Evolutionary conservation across 306 rosid species (phyloP).

Genomic region (Citrullus amarus): DNA sequence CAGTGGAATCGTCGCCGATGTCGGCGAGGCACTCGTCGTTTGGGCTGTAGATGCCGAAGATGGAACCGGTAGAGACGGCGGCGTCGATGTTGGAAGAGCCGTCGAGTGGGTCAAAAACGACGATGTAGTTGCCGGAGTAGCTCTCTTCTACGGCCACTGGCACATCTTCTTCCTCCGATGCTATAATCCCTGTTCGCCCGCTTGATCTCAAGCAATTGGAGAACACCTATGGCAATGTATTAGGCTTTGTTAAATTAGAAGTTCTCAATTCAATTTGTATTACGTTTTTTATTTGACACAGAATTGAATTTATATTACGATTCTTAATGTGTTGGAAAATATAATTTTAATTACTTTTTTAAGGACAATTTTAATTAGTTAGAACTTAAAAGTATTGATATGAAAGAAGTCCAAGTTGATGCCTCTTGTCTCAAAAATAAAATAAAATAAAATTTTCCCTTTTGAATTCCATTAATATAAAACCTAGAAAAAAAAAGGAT

Average conservation of each 20-base stretch:
- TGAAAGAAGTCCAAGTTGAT: no score
- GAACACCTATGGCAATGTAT: slow-evolving; percentile 44
- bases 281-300: no score
- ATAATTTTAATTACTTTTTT: no score
- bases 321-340: not conserved
- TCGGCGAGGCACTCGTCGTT: slow-evolving; percentile 81
- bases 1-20: slow-evolving; percentile 51
- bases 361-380: no score
- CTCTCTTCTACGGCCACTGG: slow-evolving; percentile 99
- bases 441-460: no score
- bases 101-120: slow-evolving; percentile 92
- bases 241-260: not conserved
- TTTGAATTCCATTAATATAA: no score
- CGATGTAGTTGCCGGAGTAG: slow-evolving; percentile 94
- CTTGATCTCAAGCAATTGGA: slow-evolving; percentile 94
- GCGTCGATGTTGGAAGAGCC: slow-evolving; percentile 98
- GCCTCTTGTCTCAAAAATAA: no score
- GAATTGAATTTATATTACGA: not conserved
- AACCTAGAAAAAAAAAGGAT: no score
- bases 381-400: no score
- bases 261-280: not conserved
- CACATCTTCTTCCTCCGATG: slow-evolving; percentile 98
- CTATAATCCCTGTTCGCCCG: slow-evolving; percentile 95
- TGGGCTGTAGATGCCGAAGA: slow-evolving; percentile 95
- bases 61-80: slow-evolving; percentile 94